Conservation (phyloP, 352 stramenopile genomes). For the Phytopythium aichiense region DNA sequence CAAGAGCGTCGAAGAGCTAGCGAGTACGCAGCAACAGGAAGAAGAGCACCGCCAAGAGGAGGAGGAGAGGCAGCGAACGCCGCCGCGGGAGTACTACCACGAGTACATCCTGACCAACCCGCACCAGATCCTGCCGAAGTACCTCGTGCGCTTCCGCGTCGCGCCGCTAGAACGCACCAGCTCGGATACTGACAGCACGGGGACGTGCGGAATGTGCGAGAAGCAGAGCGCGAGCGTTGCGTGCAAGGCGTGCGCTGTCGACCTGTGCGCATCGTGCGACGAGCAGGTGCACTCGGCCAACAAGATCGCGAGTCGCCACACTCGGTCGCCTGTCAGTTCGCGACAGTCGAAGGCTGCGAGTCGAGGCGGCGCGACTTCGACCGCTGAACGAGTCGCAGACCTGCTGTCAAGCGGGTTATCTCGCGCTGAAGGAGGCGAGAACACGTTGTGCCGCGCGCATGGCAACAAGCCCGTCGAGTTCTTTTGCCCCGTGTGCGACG, state of each 20-base stretch:
- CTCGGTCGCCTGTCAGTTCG: constrained; percentile 28
- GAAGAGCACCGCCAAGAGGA: constrained; percentile 8
- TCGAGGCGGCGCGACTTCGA: neutral
- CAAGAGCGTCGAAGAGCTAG: neutral
- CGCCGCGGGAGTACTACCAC: constrained; percentile 39
- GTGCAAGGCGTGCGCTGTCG: constrained; percentile 62
- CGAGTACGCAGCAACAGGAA: neutral
- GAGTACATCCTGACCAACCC: constrained; percentile 72
- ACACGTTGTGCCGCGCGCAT: constrained; percentile 35
- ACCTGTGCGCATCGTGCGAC: constrained; percentile 66
- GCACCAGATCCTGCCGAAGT: constrained; percentile 64
- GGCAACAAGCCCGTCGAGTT: constrained; percentile 67
- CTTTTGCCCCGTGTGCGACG: constrained; percentile 58
- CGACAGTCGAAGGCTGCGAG: neutral
- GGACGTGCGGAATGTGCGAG: constrained; percentile 61
- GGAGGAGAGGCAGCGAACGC: neutral
- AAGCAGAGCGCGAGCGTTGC: constrained; percentile 37
- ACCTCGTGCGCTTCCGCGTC: constrained; percentile 60
- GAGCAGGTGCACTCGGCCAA: constrained; percentile 75
- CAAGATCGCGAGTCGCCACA: constrained; percentile 73
- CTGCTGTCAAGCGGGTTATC: constrained; percentile 9
- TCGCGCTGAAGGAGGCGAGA: neutral
- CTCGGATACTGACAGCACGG: constrained; percentile 19
- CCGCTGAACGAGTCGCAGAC: neutral
- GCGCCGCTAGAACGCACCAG: constrained; percentile 6